phyloP scores from a whole-genome alignment of 306 rosid species.

The Rubus idaeus region DNA sequence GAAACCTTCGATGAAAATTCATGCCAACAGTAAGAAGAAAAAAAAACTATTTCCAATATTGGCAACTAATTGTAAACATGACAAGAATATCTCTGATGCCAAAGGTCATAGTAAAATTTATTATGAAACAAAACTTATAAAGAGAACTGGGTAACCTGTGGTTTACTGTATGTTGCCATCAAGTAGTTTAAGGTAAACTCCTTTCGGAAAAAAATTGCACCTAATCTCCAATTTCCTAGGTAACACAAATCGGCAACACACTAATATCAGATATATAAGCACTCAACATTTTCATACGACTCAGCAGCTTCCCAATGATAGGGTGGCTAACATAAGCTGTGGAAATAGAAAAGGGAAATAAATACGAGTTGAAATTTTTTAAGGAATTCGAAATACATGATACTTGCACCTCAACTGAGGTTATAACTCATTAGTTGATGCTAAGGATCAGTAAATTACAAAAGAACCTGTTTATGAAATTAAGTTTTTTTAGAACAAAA shows the following conservation, averaged over 20 bases:
- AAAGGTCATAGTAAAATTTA: background rate
- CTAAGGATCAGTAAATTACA: background rate
- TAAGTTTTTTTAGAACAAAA: background rate
- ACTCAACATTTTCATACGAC: background rate
- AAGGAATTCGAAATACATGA: background rate
- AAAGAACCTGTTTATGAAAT: background rate
- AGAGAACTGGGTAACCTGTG: slow-evolving; percentile 60
- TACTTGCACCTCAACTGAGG: slow-evolving; percentile 8
- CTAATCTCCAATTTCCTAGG: slow-evolving; percentile 73
- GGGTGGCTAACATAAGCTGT: background rate
- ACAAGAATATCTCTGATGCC: background rate
- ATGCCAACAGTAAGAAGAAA: slow-evolving; percentile 21
- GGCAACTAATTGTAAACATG: background rate
- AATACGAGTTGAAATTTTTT: background rate
- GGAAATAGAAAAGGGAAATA: background rate
- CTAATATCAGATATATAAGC: slow-evolving; percentile 1
- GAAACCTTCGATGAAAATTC: slow-evolving; percentile 65
- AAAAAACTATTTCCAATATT: background rate
- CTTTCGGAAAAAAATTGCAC: slow-evolving; percentile 53
- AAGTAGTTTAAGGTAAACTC: slow-evolving; percentile 71
- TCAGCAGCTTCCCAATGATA: background rate
- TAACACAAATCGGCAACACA: slow-evolving; percentile 18
- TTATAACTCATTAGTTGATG: background rate
- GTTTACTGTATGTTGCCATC: slow-evolving; percentile 85
- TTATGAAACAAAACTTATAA: background rate